Conservation (phyloP, 441 rosid genomes). For the Populus hybrid region DNA sequence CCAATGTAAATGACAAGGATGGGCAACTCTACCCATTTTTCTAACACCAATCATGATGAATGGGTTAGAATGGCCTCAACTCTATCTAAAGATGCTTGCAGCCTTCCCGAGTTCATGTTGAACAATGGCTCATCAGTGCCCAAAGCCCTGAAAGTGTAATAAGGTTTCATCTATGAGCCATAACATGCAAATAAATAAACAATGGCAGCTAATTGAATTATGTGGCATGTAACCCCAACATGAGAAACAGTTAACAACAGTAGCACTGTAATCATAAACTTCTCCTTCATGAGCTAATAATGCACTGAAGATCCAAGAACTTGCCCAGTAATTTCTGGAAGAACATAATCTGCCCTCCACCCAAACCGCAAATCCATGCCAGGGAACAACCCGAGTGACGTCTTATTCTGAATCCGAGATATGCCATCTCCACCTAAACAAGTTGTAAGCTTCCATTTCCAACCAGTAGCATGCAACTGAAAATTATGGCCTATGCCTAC, state of each 20-base stretch:
- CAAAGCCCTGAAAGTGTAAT: constrained; percentile 52
- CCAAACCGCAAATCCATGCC: constrained; percentile 84
- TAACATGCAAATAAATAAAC: background rate
- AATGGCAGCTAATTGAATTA: background rate
- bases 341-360: constrained; percentile 89
- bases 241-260: background rate
- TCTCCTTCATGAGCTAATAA: background rate
- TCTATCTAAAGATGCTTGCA: constrained; percentile 87
- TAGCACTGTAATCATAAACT: background rate
- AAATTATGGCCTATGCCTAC: constrained; percentile 86
- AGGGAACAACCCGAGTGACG: constrained; percentile 68
- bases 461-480: constrained; percentile 68
- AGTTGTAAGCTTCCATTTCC: constrained; percentile 92
- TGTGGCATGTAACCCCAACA: background rate
- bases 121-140: constrained; percentile 77
- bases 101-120: constrained; percentile 76
- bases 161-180: constrained; percentile 22
- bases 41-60: constrained; percentile 17
- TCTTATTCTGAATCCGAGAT: constrained; percentile 76
- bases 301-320: constrained; percentile 29
- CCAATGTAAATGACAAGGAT: background rate
- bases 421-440: constrained; percentile 83
- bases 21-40: background rate
- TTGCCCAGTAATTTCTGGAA: constrained; percentile 86
- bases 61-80: constrained; percentile 75